Percentiles rank a stretch among this genome's conserved stretches.
Conservation (phyloP, 2,329 filamentous ascomycete genomes). For the Chrysosporium keratinophilum region DNA sequence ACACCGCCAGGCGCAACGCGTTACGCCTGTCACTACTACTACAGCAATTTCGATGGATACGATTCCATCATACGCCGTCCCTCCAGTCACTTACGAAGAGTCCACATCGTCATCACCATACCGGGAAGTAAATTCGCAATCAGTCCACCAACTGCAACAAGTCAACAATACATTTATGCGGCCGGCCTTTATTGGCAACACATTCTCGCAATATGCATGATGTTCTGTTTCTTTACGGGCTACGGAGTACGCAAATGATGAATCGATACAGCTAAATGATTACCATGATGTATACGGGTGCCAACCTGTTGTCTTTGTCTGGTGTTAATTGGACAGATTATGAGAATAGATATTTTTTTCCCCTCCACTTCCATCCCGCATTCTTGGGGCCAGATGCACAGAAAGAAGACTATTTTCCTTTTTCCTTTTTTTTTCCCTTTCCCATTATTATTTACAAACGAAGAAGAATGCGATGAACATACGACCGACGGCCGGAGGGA, state of each 20-base stretch:
- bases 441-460: background rate
- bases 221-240: too few species aligned
- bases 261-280: background rate
- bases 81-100: background rate
- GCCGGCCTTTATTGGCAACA: background rate
- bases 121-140: background rate
- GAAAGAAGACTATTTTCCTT: background rate
- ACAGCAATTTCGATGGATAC: background rate
- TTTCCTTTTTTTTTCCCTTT: background rate
- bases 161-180: slow-evolving; percentile 3
- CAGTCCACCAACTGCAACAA: background rate
- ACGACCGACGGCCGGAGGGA: too few species aligned
- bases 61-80: background rate
- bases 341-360: background rate
- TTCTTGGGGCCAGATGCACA: background rate
- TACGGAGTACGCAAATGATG: background rate
- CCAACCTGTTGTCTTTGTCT: background rate
- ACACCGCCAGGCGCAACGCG: slow-evolving; percentile 8
- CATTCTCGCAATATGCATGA: slow-evolving; percentile 5
- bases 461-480: background rate
- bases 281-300: background rate
- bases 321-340: background rate
- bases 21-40: background rate
- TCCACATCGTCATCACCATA: background rate
- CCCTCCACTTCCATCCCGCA: background rate